Base-by-base conservation (phyloP, 345 rosid genomes). In the Lumnitzera racemosa region DNA sequence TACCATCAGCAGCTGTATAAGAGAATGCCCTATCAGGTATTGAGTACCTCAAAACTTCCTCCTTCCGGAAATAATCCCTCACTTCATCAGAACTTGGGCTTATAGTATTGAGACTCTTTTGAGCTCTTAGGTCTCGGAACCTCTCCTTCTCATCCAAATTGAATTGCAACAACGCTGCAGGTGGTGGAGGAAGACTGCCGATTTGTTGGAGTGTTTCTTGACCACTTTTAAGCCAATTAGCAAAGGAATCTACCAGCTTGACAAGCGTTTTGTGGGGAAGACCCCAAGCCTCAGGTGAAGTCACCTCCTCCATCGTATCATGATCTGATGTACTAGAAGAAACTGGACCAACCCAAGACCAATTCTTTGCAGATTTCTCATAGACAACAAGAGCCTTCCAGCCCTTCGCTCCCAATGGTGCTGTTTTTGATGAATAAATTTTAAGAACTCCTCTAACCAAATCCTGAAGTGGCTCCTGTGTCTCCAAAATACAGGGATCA, bases 1-100 rank as follows among this genome's bases (percentile, higher is more conserved):
- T 90, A 66, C 99, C 97, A 85, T 95, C 99, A 62, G 97, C 96
- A 71, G 97, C 96, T 11, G 96, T 95, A 74, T 90, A 95, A 53
- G 76, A 78, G 80, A 95, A 95, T 62, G 99, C 96, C 82, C 99
- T 86, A 70, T 95, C 99, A 46, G 99, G 97, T 73, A 95, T 90
- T 15, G 95, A 90, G 69, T 95, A 95, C 72, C 99, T 84, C 43
- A 95, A 81, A 67, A 81, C 63, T 70, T 95, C 99, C 71, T 95
- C 99, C 80, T 63, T 87, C 12, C 87, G 95, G 74, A 88, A 90
- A 82, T 90, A 95, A 72, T 72, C 85, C 77, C 91, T 79, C 58
- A 87, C 96, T 74, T 88, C 99, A 24, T 90, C 97, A 2, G 85
- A 72, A 71, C 91, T 95, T 53, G 85, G 85, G 76, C 76, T 64